These are phyloP conservation scores for Ricinus communis DNA, from an alignment of 345 rosid species.

Conservation along the genomic window DNA sequence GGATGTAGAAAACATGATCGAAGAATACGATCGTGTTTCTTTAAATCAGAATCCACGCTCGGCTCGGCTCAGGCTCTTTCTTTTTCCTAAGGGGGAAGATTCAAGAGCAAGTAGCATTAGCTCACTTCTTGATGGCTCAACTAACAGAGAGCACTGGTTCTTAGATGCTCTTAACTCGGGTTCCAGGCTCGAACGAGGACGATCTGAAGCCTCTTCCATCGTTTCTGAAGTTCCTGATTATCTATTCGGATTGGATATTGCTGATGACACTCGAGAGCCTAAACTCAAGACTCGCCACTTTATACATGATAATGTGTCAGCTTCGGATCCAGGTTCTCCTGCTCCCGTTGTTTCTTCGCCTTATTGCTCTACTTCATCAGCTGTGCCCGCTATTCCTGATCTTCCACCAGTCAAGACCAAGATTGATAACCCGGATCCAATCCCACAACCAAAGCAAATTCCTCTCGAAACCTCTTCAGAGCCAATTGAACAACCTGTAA, in stretches of 20 bases:
- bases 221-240: constrained; percentile 90
- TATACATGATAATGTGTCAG: constrained; percentile 53
- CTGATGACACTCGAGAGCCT: constrained; percentile 68
- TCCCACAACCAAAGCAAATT: constrained; percentile 26
- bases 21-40: constrained; percentile 82
- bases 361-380: constrained; percentile 67
- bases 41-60: constrained; percentile 67
- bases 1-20: constrained; percentile 97
- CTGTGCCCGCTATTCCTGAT: constrained; percentile 56
- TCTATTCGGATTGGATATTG: constrained; percentile 74
- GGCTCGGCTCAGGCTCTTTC: constrained; percentile 81
- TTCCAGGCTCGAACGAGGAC: constrained; percentile 61
- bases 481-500: constrained; percentile 32
- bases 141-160: constrained; percentile 90
- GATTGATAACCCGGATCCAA: constrained; percentile 47
- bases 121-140: constrained; percentile 78
- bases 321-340: constrained; percentile 90
- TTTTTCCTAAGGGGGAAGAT: constrained; percentile 59
- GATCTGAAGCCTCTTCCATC: constrained; percentile 86
- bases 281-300: constrained; percentile 41
- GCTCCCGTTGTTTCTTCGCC: constrained; percentile 70
- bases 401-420: constrained; percentile 69
- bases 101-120: constrained; percentile 75
- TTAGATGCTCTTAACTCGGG: constrained; percentile 79
- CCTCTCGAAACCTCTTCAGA: constrained; percentile 22